These are phyloP conservation scores for Hypoxylon sp. DNA, from an alignment of 2,329 filamentous ascomycete genomes.

Conservation along the genomic window DNA sequence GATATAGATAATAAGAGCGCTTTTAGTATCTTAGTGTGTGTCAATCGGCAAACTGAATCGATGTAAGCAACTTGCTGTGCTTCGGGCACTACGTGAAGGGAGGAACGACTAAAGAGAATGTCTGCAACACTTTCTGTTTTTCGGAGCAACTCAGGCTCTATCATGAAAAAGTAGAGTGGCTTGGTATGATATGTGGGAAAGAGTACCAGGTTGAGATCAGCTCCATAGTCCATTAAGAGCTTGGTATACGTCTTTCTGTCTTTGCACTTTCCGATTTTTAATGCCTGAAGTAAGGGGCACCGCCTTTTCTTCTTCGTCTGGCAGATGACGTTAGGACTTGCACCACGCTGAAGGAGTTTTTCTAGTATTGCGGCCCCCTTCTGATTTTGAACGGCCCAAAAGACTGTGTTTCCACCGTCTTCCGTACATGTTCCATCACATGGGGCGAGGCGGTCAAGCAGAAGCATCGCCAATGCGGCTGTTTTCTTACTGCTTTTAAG, in stretches of 20 bases:
- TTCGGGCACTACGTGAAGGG: constrained; percentile 4
- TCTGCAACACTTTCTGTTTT: constrained; percentile 14
- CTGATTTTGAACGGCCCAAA: constrained; percentile 21
- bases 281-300: constrained; percentile 18
- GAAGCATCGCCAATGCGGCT: not conserved
- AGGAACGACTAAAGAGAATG: constrained; percentile 9
- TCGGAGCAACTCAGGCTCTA: not conserved
- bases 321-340: constrained; percentile 16
- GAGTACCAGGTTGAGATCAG: constrained; percentile 12
- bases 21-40: constrained; percentile 8
- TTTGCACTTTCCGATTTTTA: not conserved
- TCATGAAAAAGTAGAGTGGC: constrained; percentile 3
- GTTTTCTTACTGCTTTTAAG: constrained; percentile 8
- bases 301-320: not conserved
- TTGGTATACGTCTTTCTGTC: constrained; percentile 14
- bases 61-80: constrained; percentile 1
- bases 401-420: constrained; percentile 21
- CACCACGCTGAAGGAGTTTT: constrained; percentile 6
- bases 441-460: constrained; percentile 15
- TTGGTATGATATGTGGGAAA: not conserved
- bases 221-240: constrained; percentile 21
- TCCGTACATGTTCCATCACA: not conserved
- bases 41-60: constrained; percentile 3
- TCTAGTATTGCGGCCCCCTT: constrained; percentile 10
- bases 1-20: not conserved